A percentile compares a stretch with the other conserved stretches of the same genome.
These are phyloP conservation scores for Balakata baccata DNA, from an alignment of 345 rosid species.

Conservation along the genomic window DNA sequence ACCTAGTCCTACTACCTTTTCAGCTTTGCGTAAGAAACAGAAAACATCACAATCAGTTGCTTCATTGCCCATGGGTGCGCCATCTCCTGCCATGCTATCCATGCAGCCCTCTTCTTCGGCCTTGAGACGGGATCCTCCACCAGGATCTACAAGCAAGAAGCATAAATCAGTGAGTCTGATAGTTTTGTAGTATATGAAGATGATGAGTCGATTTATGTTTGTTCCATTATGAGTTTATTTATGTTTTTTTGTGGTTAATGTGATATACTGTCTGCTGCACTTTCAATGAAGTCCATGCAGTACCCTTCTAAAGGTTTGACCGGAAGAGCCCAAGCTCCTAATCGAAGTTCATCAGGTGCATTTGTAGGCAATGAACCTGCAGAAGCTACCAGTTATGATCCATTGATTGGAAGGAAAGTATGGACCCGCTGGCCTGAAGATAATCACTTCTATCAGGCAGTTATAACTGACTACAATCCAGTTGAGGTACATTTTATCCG, in stretches of 20 bases:
- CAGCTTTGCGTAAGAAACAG: slow-evolving; percentile 86
- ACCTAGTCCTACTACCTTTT: slow-evolving; percentile 77
- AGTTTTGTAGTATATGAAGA: neutral
- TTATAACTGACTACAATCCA: slow-evolving; percentile 69
- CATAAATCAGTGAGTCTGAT: slow-evolving; percentile 69
- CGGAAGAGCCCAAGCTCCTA: slow-evolving; percentile 62
- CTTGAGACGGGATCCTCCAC: slow-evolving; percentile 63
- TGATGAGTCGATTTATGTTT: neutral
- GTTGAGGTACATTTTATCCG: slow-evolving; percentile 44
- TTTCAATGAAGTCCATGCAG: slow-evolving; percentile 60
- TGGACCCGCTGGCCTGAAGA: slow-evolving; percentile 99
- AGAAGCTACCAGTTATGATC: slow-evolving; percentile 57
- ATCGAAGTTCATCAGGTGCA: slow-evolving; percentile 42
- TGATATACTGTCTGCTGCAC: slow-evolving; percentile 28
- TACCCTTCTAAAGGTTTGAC: slow-evolving; percentile 55
- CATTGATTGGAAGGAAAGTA: slow-evolving; percentile 76
- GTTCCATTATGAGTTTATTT: neutral
- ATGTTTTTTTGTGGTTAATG: slow-evolving; percentile 24
- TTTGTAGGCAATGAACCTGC: slow-evolving; percentile 60
- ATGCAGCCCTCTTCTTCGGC: slow-evolving; percentile 80
- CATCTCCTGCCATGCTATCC: slow-evolving; percentile 71
- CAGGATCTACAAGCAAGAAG: slow-evolving; percentile 71
- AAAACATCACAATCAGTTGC: slow-evolving; percentile 76
- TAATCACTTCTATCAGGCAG: slow-evolving; percentile 84
- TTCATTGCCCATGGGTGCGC: slow-evolving; percentile 70